A percentile compares a stretch with the other conserved stretches of the same genome.
These are phyloP conservation scores for Jackrogersella minutella DNA, from an alignment of 495 filamentous ascomycete species.

Conservation along the genomic window DNA sequence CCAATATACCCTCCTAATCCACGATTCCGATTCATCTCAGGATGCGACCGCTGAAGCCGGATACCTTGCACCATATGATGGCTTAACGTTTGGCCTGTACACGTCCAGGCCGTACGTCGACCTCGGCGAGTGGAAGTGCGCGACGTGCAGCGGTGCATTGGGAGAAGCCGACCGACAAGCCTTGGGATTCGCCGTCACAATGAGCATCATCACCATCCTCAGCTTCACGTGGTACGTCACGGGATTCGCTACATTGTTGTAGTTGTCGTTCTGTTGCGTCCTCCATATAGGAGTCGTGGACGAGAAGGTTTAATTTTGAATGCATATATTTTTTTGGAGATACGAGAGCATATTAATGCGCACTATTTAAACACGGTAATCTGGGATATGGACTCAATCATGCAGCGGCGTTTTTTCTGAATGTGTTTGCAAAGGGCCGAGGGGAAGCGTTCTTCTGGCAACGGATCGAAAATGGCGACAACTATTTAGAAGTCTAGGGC, in stretches of 20 bases:
- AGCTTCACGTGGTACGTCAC: constrained; percentile 91
- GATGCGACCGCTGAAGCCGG: constrained; percentile 73
- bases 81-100: constrained; percentile 86
- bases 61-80: constrained; percentile 69
- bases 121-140: constrained; percentile 66
- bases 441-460: constrained; percentile 21
- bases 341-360: constrained; percentile 26
- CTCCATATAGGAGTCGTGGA: background rate
- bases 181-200: constrained; percentile 75
- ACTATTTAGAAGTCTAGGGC: constrained; percentile 29
- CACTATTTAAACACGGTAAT: constrained; percentile 27
- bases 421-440: constrained; percentile 18
- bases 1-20: constrained; percentile 84
- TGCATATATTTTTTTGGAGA: constrained; percentile 36
- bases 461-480: constrained; percentile 34
- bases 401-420: constrained; percentile 33
- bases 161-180: constrained; percentile 70
- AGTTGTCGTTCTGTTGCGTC: constrained; percentile 25
- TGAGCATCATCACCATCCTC: constrained; percentile 76
- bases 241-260: constrained; percentile 66
- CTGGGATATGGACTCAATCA: constrained; percentile 28
- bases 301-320: constrained; percentile 16
- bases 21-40: constrained; percentile 72
- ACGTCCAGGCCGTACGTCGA: constrained; percentile 68
- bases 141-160: constrained; percentile 76